phyloP scores from a whole-genome alignment of 768 basidiomycete genomes.

The Leccinum ochraceum region DNA sequence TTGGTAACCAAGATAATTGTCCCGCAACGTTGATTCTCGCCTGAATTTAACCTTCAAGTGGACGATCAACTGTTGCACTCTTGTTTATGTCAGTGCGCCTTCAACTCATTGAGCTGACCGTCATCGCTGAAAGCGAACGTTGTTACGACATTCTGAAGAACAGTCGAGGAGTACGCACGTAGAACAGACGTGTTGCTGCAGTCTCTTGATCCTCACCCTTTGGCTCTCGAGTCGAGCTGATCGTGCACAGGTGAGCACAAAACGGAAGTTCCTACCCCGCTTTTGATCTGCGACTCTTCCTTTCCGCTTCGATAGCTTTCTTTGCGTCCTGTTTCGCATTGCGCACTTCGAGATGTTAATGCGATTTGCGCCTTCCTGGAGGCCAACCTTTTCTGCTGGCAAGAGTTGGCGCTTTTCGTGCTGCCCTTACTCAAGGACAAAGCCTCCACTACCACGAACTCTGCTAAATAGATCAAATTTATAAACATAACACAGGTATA shows the following conservation, averaged over 20 bases:
- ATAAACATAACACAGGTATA: too few species aligned
- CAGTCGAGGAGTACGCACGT: conserved; percentile 43
- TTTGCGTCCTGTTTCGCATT: conserved; percentile 57
- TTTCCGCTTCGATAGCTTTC: conserved; percentile 54
- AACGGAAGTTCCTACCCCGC: conserved; percentile 40
- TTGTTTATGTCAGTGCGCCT: conserved; percentile 63
- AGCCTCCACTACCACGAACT: too few species aligned
- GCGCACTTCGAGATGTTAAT: conserved; percentile 59
- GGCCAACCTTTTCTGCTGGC: conserved; percentile 57
- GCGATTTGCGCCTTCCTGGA: conserved; percentile 70
- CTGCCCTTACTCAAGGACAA: conserved; percentile 40
- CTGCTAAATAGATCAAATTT: too few species aligned
- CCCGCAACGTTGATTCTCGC: conserved; percentile 79
- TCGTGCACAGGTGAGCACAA: conserved; percentile 49
- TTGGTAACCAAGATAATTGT: conserved; percentile 75
- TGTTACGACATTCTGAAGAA: conserved; percentile 1
- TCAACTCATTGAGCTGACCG: conserved; percentile 52
- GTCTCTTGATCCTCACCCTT: conserved; percentile 40
- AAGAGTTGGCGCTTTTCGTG: conserved; percentile 62
- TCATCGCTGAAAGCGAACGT: conserved; percentile 41
- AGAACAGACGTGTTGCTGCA: conserved; percentile 58
- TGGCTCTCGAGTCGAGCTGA: conserved; percentile 61
- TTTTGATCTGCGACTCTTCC: conserved; percentile 46
- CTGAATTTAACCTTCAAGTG: conserved; percentile 89
- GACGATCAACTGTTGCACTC: conserved; percentile 72